Conservation (phyloP, 2,329 filamentous ascomycete species). For the Daldinia sp. region DNA sequence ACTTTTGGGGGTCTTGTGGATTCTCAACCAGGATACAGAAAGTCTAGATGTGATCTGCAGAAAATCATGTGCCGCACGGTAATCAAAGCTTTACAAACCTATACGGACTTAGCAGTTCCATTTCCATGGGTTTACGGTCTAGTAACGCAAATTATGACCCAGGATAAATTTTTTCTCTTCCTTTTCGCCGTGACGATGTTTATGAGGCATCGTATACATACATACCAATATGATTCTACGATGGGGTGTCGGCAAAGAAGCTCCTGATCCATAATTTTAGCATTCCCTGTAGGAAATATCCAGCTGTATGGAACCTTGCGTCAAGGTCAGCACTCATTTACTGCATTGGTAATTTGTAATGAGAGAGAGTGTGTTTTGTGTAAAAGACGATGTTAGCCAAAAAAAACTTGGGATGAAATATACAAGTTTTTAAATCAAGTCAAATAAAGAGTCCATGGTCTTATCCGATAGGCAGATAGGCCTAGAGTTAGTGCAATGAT, state of each 20-base stretch:
- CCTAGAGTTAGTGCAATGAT: constrained; percentile 1
- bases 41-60: constrained; percentile 35
- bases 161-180: constrained; percentile 15
- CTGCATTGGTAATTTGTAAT: neutral
- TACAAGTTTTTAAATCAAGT: no score
- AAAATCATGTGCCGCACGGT: constrained; percentile 31
- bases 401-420: no score
- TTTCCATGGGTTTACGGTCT: constrained; percentile 14
- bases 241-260: constrained; percentile 3
- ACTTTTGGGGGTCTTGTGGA: constrained; percentile 13
- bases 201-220: neutral
- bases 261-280: constrained; percentile 4
- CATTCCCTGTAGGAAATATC: neutral
- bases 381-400: no score
- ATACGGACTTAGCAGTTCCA: neutral
- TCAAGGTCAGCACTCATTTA: neutral
- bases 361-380: neutral
- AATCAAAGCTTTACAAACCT: constrained; percentile 14
- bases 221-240: neutral
- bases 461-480: no score
- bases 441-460: no score
- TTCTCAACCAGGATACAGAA: constrained; percentile 14
- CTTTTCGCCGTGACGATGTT: constrained; percentile 23
- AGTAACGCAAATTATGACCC: constrained; percentile 26
- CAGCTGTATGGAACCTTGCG: neutral